phyloP scores from a whole-genome alignment of 1,139 yeast genomes.

The Pichia sp. region DNA sequence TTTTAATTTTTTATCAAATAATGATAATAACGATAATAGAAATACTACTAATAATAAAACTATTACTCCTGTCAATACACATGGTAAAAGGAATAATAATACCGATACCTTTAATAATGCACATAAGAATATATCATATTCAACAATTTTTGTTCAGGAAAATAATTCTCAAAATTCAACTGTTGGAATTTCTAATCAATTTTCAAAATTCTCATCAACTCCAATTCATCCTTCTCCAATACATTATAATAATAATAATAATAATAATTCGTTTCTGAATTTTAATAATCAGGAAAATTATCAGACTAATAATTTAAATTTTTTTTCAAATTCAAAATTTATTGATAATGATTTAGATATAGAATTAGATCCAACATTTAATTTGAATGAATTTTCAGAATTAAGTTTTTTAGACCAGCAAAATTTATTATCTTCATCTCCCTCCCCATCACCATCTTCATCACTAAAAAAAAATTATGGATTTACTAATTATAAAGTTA shows the following conservation, averaged over 20 bases:
- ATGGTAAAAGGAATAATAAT: neutral
- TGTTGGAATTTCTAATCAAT: conserved; percentile 1
- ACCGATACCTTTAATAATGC: neutral
- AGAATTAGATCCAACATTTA: neutral
- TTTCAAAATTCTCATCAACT: conserved; percentile 6
- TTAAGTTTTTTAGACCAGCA: neutral
- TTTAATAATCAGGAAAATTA: neutral
- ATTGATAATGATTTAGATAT: conserved; percentile 2
- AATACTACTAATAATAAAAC: neutral
- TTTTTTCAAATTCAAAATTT: conserved; percentile 6
- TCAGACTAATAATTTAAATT: neutral
- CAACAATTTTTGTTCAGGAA: conserved; percentile 3
- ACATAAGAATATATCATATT: conserved; percentile 3
- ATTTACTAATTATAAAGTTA: neutral
- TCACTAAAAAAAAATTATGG: neutral
- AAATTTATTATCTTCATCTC: conserved; percentile 7
- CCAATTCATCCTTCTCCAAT: conserved; percentile 1
- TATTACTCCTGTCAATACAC: neutral
- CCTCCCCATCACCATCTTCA: conserved; percentile 9
- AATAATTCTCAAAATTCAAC: neutral
- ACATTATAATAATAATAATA: neutral
- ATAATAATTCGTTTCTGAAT: neutral
- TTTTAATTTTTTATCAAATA: conserved; percentile 1
- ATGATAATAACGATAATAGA: neutral
- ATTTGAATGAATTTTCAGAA: conserved; percentile 1